Evolutionary conservation across 805 yeast genomes (phyloP), one percentile per base, ranked within the genome.

Genomic region (Hanseniaspora clermontiae): DNA sequence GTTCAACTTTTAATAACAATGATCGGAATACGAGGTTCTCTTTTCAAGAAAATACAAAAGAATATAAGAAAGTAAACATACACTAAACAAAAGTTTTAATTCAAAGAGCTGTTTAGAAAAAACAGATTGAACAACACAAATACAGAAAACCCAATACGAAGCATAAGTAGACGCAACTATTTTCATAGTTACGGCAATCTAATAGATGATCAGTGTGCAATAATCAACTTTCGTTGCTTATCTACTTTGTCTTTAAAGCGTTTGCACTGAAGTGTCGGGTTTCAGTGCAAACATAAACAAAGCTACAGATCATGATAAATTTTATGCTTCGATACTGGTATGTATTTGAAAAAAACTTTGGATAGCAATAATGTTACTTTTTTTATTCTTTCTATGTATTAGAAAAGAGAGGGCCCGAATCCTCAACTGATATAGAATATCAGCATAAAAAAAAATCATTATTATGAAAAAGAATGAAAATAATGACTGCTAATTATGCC

Each of bases 201-300:
- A 50, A 51, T 5, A 43, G 31, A 19, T 17, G 27, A 27, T 24
- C 20, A 36, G 27, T 24, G 5, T 24, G 27, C 27, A 24, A 24
- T 24, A 24, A 5, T 5, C 27, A 24, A 24, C 27, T 3, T 24
- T 24, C 5, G 27, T 24, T 24, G 27, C 38, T 46, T 46, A 43
- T 5, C 2, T 12, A 10, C 37, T 5, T 45, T 39, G 49, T 40
- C 14, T 49, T 56, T 49, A 42, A 49, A 49, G 39, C 59, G 59
- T 62, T 64, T 62, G 59, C 27, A 62, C 83, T 80, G 84, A 83
- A 84, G 91, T 84, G 91, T 84, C 91, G 87, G 90, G 90, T 66
- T 84, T 82, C 84, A 82, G 83, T 72, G 78, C 77, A 80, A 73
- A 57, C 59, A 57, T 42, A 68, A 62, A 61, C 59, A 65, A 20